Percentiles rank a stretch among this genome's conserved stretches.
These are phyloP conservation scores for Plasmodium billcollinsi DNA, from an alignment of 169 alveolate genomes.

Conservation along the genomic window DNA sequence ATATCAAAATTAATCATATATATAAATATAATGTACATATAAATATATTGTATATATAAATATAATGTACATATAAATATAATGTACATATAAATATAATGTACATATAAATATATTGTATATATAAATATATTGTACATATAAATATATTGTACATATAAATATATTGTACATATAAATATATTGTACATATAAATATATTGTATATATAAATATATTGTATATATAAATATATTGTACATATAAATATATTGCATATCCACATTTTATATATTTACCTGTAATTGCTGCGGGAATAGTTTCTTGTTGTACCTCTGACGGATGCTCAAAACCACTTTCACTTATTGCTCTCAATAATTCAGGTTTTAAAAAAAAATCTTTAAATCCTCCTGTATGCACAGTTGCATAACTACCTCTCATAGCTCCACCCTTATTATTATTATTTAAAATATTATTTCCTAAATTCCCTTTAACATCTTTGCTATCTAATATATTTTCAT, in stretches of 20 bases:
- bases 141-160: no score
- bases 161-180: no score
- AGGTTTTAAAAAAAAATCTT: conserved; percentile 97
- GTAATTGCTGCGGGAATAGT: conserved; percentile 98
- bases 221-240: background rate
- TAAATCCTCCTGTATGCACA: conserved; percentile 94
- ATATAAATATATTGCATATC: background rate
- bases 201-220: no score
- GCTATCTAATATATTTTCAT: conserved; percentile 80
- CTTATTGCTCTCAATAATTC: conserved; percentile 97
- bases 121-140: background rate
- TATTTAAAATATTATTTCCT: conserved; percentile 76
- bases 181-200: no score
- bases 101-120: background rate
- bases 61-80: no score
- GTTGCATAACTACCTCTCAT: conserved; percentile 93
- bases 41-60: no score
- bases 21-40: no score
- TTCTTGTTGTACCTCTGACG: conserved; percentile 99
- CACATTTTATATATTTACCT: conserved; percentile 85
- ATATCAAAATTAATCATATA: no score
- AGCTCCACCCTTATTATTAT: conserved; percentile 81
- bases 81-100: background rate
- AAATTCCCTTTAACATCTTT: conserved; percentile 71
- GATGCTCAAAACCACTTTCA: conserved; percentile 99